These are phyloP conservation scores for Rhodotorula kratochvilovae DNA, from an alignment of 768 basidiomycete genomes.

Conservation along the genomic window DNA sequence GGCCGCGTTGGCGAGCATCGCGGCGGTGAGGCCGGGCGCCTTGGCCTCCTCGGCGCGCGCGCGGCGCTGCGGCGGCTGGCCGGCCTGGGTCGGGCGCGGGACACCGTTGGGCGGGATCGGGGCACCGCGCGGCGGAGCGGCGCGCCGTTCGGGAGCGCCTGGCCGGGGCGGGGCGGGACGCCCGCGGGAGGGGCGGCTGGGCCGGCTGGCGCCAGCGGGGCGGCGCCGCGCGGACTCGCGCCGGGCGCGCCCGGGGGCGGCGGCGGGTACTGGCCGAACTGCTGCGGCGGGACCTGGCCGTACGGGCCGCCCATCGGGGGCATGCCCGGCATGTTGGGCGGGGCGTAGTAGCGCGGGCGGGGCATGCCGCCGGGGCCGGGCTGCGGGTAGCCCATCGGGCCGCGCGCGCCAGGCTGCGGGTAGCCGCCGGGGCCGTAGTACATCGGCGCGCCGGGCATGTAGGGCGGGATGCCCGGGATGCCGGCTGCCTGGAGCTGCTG, in stretches of 20 bases:
- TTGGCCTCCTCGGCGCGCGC: slow-evolving; percentile 37
- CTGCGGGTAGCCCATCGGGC: slow-evolving; percentile 65
- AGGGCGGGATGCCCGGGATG: slow-evolving; percentile 63
- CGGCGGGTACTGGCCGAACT: slow-evolving; percentile 54
- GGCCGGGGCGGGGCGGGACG: slow-evolving; percentile 60
- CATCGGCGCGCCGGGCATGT: slow-evolving; percentile 66
- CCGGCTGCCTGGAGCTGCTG: slow-evolving; percentile 89
- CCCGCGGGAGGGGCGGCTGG: slow-evolving; percentile 40
- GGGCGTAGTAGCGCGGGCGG: slow-evolving; percentile 74
- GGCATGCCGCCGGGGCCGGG: slow-evolving; percentile 75
- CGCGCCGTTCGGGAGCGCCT: slow-evolving; percentile 48
- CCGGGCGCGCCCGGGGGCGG: slow-evolving; percentile 47
- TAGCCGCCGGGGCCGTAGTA: slow-evolving; percentile 76
- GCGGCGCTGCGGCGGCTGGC: slow-evolving; percentile 45
- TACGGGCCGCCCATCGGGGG: slow-evolving; percentile 51
- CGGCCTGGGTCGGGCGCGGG: slow-evolving; percentile 49
- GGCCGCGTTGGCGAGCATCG: slow-evolving; percentile 58
- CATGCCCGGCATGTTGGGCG: slow-evolving; percentile 68
- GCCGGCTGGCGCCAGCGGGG: slow-evolving; percentile 38
- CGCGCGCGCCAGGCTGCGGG: slow-evolving; percentile 73
- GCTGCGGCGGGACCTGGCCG: slow-evolving; percentile 58
- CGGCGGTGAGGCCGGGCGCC: slow-evolving; percentile 56
- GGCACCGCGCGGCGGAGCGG: slow-evolving; percentile 54
- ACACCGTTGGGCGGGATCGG: slow-evolving; percentile 48
- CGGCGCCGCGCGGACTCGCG: slow-evolving; percentile 41